These are phyloP conservation scores for Crithidia bombi DNA, from an alignment of 208 protist species.

Conservation along the genomic window DNA sequence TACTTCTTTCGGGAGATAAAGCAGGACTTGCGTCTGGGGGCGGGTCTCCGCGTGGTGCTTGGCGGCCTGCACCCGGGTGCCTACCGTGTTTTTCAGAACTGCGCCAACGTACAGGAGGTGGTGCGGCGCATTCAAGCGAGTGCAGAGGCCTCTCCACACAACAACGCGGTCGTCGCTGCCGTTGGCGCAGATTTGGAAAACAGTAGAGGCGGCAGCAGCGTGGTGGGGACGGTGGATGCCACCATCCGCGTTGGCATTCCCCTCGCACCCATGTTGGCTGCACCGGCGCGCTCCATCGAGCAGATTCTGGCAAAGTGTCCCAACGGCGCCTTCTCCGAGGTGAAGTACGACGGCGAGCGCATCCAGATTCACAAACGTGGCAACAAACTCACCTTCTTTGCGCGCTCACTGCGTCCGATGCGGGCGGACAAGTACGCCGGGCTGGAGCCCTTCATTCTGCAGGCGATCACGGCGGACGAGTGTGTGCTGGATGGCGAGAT, in stretches of 20 bases:
- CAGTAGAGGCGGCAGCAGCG: background rate
- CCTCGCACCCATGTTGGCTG: constrained; percentile 59
- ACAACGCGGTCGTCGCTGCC: background rate
- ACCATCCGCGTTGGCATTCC: constrained; percentile 47
- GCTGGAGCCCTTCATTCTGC: constrained; percentile 51
- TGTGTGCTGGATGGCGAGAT: constrained; percentile 92
- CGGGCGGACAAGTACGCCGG: constrained; percentile 66
- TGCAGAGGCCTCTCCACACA: background rate
- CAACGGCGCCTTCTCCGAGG: constrained; percentile 83
- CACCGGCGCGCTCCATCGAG: constrained; percentile 40
- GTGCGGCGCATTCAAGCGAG: constrained; percentile 38
- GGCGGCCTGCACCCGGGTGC: constrained; percentile 39
- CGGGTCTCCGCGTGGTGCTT: constrained; percentile 49
- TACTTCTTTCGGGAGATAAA: constrained; percentile 51
- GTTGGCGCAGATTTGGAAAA: background rate
- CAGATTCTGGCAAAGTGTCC: constrained; percentile 65
- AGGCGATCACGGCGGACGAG: constrained; percentile 47
- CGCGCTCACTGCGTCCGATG: constrained; percentile 78
- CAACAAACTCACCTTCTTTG: constrained; percentile 65
- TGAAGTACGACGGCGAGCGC: constrained; percentile 91
- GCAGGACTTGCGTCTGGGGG: constrained; percentile 43
- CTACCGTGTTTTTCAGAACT: constrained; percentile 55
- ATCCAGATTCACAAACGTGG: constrained; percentile 87
- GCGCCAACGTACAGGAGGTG: constrained; percentile 48
- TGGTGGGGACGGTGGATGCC: constrained; percentile 8